Percentiles rank a stretch among this genome's conserved stretches.
Conservation (phyloP, 1,284 basidiomycete genomes). For the Puccinia triticina region DNA sequence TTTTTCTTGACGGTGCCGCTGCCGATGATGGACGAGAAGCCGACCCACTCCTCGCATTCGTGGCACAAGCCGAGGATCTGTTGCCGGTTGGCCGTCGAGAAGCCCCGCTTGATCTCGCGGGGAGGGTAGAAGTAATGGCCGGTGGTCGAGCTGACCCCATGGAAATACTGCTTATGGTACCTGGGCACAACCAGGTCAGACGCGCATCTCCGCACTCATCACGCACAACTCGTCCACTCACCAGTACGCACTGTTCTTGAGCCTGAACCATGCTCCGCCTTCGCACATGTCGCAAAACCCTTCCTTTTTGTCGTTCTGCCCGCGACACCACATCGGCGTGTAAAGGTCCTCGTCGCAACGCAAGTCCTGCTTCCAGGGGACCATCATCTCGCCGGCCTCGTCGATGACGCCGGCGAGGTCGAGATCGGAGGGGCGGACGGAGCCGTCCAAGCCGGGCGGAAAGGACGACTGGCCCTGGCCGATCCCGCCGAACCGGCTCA, state of each 20-base stretch:
- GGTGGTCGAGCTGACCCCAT: conserved; percentile 49
- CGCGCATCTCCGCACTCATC: neutral
- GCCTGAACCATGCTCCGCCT: conserved; percentile 48
- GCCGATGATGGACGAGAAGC: conserved; percentile 37
- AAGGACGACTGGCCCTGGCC: conserved; percentile 39
- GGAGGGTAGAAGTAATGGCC: conserved; percentile 51
- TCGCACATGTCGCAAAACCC: conserved; percentile 51
- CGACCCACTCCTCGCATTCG: conserved; percentile 47
- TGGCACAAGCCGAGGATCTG: conserved; percentile 45
- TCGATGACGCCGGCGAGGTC: conserved; percentile 28
- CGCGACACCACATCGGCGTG: conserved; percentile 51
- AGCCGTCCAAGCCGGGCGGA: conserved; percentile 40
- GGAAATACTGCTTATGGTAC: conserved; percentile 51
- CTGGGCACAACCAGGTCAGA: neutral
- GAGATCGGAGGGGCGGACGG: neutral
- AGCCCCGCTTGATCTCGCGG: conserved; percentile 38
- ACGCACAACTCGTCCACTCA: neutral
- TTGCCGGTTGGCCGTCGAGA: conserved; percentile 46
- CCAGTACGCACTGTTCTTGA: conserved; percentile 51
- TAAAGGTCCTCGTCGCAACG: conserved; percentile 48
- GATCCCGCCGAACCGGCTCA: conserved; percentile 26
- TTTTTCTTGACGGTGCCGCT: conserved; percentile 14
- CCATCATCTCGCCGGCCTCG: conserved; percentile 33
- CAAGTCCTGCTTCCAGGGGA: conserved; percentile 48
- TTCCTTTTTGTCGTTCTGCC: conserved; percentile 51